Base-by-base conservation (phyloP, 2,329 filamentous ascomycete genomes). In the Gnomoniopsis sp. region DNA sequence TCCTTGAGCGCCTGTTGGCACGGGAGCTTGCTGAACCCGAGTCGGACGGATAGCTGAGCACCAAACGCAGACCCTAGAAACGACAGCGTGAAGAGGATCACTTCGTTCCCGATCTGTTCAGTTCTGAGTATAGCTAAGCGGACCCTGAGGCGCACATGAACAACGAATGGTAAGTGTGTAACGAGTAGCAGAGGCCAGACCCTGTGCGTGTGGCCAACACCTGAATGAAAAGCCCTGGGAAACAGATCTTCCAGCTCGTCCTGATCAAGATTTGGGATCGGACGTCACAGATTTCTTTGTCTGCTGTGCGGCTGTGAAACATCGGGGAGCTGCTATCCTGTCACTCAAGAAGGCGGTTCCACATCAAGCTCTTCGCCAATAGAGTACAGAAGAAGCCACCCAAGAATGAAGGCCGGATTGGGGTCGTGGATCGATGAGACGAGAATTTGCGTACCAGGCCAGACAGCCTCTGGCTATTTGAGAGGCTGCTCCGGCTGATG, bases 281-380 rank as follows among this genome's bases (percentile, higher is more conserved):
- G 62, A 64, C 63, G 62, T 65, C 65, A 65, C 65, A 62, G 64
- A 66, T 65, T 66, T 67, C 65, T 69, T 70, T 72, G 68, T 67
- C 65, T 66, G 65, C 58, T 61, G 64, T 62, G 65, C 60, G 58
- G 63, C 63, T 63, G 67, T 70, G 67, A 72, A 70, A 73, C 72
- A 72, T 67, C 58, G 64, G 66, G 57, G 61, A 64, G 58, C 58
- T 53, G 65, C 65, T 65, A 58, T 66, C 64, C 65, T 66, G 63
- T 68, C 57, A 62, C 63, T 61, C 63, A 53, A 38, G 43, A 43
- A 48, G 41, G 47, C 33, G 38, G 54, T 54, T 55, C 51, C 38
- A 52, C 43, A 34, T 26, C 47, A 36, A 36, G 44, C 26, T 53
- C 22, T 14, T 55, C 57, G 46, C 43, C 26, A 60, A 52, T 56